Evolutionary conservation across 331 rosid species (phyloP), one percentile per base, ranked within the genome.

Genomic region (Pyrus hybrid): DNA sequence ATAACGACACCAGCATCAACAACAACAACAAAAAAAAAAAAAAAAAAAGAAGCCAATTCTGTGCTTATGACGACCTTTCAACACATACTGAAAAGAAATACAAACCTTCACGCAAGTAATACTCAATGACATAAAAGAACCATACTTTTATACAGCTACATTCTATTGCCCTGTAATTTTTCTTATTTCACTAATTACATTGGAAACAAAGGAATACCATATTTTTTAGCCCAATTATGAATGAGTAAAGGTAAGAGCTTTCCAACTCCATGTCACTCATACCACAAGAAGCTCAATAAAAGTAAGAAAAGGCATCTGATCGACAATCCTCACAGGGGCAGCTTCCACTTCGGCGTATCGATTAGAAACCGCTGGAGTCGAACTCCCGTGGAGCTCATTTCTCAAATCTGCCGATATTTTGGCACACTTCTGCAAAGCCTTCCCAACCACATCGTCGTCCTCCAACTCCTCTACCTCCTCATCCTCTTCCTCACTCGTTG

Each of bases 371-470:
- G 87, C 76, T 21, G 87, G 62, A 8, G 84, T 83, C 5, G 93
- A 81, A 14, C 97, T 89, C 8, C 97, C 96, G 49, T 81, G 89
- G 6, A 90, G 91, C 68, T 90, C 96, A 12, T 81, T 82, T 57
- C 83, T 92, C 96, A 94, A 80, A 83, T 94, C 99, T 1, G 91
- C 85, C 16, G 97, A 88, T 78, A 94, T 90, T 72, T 80, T 92
- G 0, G 92, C 89, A 67, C 97, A 92, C 81, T 94, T 94, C 37
- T 86, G 95, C 85, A 94, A 79, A 84, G 99, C 97, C 87, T 79
- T 90, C 79, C 89, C 92, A 8, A 94, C 97, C 53, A 94, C 90
- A 53, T 90, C 97, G 20, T 66, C 84, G 12, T 79, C 96, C 3
- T 79, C 80, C 22, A 9, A 74, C 47, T 32, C 86, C 26, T 67